Conservation (phyloP, 257 asterid species). For the Rubia yunnanensis region DNA sequence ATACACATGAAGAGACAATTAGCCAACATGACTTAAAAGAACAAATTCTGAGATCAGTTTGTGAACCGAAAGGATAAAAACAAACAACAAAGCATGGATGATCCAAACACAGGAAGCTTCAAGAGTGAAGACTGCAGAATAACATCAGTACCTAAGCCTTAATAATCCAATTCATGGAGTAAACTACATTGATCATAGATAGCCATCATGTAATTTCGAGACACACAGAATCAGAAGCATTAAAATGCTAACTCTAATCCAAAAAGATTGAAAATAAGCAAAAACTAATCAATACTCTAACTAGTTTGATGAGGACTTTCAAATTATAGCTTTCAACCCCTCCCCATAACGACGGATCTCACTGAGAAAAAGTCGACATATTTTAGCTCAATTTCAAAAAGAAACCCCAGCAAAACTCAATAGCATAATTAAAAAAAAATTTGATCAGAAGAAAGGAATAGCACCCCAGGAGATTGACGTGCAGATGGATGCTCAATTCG, state of each 20-base stretch:
- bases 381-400: too few species aligned
- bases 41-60: background rate
- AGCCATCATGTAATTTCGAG: background rate
- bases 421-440: background rate
- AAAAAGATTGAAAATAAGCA: background rate
- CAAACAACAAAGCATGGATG: background rate
- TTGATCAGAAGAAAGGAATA: background rate
- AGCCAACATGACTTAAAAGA: background rate
- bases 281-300: background rate
- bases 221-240: background rate
- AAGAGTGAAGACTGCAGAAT: background rate
- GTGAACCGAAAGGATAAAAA: background rate
- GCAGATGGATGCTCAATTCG: slow-evolving; percentile 83
- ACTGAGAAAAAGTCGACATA: background rate
- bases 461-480: slow-evolving; percentile 93
- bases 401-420: background rate
- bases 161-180: too few species aligned
- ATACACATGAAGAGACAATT: background rate
- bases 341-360: background rate
- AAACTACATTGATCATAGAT: background rate
- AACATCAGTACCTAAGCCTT: too few species aligned
- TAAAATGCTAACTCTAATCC: background rate
- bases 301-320: background rate
- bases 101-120: background rate
- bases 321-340: background rate